Evolutionary conservation across 2,329 filamentous ascomycete species (phyloP), one percentile per base, ranked within the genome.

Genomic region (Fusarium nodosum): DNA sequence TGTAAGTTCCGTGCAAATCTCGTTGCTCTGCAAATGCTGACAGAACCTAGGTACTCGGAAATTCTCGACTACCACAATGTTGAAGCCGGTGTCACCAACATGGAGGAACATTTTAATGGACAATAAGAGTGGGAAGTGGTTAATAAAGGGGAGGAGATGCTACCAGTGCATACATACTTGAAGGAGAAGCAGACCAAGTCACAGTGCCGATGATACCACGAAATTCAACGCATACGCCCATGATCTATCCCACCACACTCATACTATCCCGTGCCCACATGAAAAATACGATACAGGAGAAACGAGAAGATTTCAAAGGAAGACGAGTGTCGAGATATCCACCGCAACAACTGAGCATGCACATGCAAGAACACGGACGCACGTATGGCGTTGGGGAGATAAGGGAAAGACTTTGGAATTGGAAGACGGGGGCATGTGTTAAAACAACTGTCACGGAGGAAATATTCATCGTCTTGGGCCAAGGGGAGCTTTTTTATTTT

Each of bases 41-140:
- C 56, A 52, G 36, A 7, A 31, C 15, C 2, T 78, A 97, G 94
- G 94, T 98, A 98, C 85, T 97, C 94, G 54, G 95, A 98, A 81
- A 98, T 99, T 75, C 91, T 98, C 75, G 94, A 98, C 81, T 98
- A 97, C 82, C 96, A 98, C 83, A 97, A 98, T 77, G 91, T 97
- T 68, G 94, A 97, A 66, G 81, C 85, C 45, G 77, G 77, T 47
- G 71, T 72, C 34, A 75, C 76, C 26, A 72, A 76, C 67, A 80
- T 83, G 74, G 83, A 82, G 18, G 78, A 78, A 26, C 78, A 75
- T 46, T 80, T 79, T 66, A 75, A 78, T 56, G 77, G 76, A 52
- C 77, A 80, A 76, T 80, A 78, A 67, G 74, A 41, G 42, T 56
- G 59, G 59, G 60, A 74, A 78, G 63, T 80, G 80, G 34, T 76